Conservation (phyloP, 192 early-diverging fungal species). For the Mortierella antarctica region DNA sequence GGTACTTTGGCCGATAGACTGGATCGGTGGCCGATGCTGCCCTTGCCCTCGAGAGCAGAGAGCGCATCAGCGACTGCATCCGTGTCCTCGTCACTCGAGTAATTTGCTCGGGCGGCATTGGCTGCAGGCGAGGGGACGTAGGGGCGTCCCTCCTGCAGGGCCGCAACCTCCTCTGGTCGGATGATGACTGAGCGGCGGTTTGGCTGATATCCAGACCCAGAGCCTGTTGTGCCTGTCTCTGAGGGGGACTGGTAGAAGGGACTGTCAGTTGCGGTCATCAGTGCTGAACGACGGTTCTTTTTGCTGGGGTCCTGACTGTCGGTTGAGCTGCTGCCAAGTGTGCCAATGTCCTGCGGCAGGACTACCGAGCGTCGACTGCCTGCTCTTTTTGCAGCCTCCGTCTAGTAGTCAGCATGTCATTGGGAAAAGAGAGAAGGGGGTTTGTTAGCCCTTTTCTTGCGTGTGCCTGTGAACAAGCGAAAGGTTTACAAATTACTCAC, state of each 20-base stretch:
- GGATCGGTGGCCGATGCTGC: slow-evolving; percentile 17
- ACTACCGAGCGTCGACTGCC: slow-evolving; percentile 35
- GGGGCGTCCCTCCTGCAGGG: slow-evolving; percentile 38
- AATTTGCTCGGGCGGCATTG: slow-evolving; percentile 9
- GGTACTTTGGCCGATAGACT: slow-evolving; percentile 29
- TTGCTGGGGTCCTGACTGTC: slow-evolving; percentile 13
- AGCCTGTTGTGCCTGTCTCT: slow-evolving; percentile 1
- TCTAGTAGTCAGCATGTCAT: background rate
- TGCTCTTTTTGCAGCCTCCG: slow-evolving; percentile 9
- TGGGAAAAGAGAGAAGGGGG: too few relatives aligned
- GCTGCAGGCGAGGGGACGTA: slow-evolving; percentile 26
- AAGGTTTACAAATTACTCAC: background rate
- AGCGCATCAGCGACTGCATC: slow-evolving; percentile 46
- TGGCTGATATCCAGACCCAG: slow-evolving; percentile 18
- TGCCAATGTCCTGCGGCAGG: slow-evolving; percentile 18
- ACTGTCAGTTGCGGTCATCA: background rate
- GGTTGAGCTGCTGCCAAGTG: background rate
- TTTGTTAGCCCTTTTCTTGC: background rate
- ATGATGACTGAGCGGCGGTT: slow-evolving; percentile 52
- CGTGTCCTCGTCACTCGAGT: slow-evolving; percentile 31
- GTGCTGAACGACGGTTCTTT: slow-evolving; percentile 12
- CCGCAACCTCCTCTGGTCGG: slow-evolving; percentile 37
- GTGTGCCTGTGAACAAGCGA: background rate
- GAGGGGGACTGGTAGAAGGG: background rate
- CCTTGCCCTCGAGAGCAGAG: slow-evolving; percentile 52